A percentile compares a stretch with the other conserved stretches of the same genome.
phyloP scores from a whole-genome alignment of 2,329 filamentous ascomycete genomes.

The Calonectria honghensis region DNA sequence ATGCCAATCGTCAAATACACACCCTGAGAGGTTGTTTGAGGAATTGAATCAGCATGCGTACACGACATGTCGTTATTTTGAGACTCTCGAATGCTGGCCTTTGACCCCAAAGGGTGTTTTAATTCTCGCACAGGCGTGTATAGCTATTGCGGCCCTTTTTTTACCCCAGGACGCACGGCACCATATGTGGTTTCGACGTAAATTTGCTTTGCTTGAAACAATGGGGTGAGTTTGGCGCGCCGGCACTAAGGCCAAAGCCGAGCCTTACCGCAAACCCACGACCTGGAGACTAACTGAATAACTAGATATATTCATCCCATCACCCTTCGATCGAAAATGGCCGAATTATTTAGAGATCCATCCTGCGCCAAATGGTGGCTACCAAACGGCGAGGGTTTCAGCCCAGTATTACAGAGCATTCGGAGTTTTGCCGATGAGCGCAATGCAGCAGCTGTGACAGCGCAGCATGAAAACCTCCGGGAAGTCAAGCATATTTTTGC shows the following conservation, averaged over 20 bases:
- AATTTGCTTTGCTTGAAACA: slow-evolving; percentile 85
- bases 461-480: slow-evolving; percentile 79
- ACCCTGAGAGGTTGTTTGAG: slow-evolving; percentile 68
- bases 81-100: slow-evolving; percentile 84
- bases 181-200: slow-evolving; percentile 86
- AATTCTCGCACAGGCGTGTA: slow-evolving; percentile 82
- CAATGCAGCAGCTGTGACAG: slow-evolving; percentile 75
- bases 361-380: slow-evolving; percentile 92
- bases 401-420: slow-evolving; percentile 83
- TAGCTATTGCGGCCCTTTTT: slow-evolving; percentile 86
- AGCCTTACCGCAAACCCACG: not conserved
- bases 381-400: slow-evolving; percentile 85
- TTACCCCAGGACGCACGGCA: slow-evolving; percentile 84
- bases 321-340: slow-evolving; percentile 84
- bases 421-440: slow-evolving; percentile 89
- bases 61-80: slow-evolving; percentile 85
- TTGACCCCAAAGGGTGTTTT: slow-evolving; percentile 81
- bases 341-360: slow-evolving; percentile 82
- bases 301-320: slow-evolving; percentile 88
- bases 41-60: slow-evolving; percentile 79
- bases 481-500: slow-evolving; percentile 86
- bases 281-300: slow-evolving; percentile 33
- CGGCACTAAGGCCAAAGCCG: slow-evolving; percentile 8
- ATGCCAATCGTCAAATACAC: slow-evolving; percentile 79
- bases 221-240: slow-evolving; percentile 77